Base-by-base conservation (phyloP, 495 filamentous ascomycete genomes). In the Annulohypoxylon maeteangense region DNA sequence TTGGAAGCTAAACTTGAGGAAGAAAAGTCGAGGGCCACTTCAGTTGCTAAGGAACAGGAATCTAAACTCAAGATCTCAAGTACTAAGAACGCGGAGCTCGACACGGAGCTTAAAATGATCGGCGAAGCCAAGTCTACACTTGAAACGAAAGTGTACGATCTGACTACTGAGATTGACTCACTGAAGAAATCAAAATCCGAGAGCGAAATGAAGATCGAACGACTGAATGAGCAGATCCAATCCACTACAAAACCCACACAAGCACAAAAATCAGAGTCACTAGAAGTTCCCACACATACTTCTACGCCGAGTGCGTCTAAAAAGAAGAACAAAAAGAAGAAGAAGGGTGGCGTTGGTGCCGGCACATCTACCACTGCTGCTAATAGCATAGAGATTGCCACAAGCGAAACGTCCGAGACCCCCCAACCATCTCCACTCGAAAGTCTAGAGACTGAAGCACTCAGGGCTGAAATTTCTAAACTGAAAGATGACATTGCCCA, bases 261-360 rank as follows among this genome's bases (percentile, higher is more conserved):
- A 7, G 38, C 74, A 12, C 22, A 62, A 14, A 50, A 61, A n/a
- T 29, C 72, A 0, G 50, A 65, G 0, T 44, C 68, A 0, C 29
- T 70, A 20, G 45, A 60, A 12, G 61, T 68, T 25, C 59, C 77
- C 8, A 34, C 65, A 23, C 44, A 74, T 27, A 63, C 74, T 10
- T 47, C 80, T 20, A 47, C 74, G 10, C 22, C 75, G 0, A 69
- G 73, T n/a, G 79, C 75, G 4, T 78, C 79, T 18, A 93, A 90
- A 78, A 95, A 93, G 83, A 97, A 92, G 75, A 95, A 92, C 56
- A 95, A 95, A 78, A 97, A 95, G 84, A 97, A 95, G 86, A 97
- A 93, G 84, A 89, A 88, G 40, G 87, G 85, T 14, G 89, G 87
- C 55, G 83, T 78, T 48, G 54, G 18, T 10, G 29, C 27, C 10